A percentile compares a stretch with the other conserved stretches of the same genome.
These are phyloP conservation scores for Globisporangium solare DNA, from an alignment of 352 stramenopile species.

Conservation along the genomic window DNA sequence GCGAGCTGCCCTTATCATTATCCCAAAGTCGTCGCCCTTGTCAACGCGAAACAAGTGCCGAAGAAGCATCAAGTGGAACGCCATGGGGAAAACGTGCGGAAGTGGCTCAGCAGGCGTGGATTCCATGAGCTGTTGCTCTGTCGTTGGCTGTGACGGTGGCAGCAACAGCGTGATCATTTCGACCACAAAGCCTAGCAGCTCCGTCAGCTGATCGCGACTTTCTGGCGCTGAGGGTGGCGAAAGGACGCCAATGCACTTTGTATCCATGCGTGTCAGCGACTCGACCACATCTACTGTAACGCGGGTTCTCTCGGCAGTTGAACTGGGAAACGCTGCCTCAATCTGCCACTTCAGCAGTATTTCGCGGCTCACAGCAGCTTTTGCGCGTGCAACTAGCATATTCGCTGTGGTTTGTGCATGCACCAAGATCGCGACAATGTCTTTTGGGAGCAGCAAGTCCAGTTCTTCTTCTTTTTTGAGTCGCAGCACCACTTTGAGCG, in stretches of 20 bases:
- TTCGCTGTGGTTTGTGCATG: constrained; percentile 34
- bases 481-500: constrained; percentile 29
- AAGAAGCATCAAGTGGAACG: constrained; percentile 29
- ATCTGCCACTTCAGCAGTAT: constrained; percentile 24
- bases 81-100: constrained; percentile 19
- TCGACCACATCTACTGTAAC: constrained; percentile 38
- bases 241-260: constrained; percentile 5
- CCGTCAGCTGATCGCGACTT: constrained; percentile 7
- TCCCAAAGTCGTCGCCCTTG: constrained; percentile 13
- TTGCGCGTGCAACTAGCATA: constrained; percentile 30
- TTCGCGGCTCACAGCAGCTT: constrained; percentile 16
- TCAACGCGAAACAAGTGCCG: constrained; percentile 24
- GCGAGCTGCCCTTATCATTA: constrained; percentile 20
- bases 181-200: constrained; percentile 35
- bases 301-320: constrained; percentile 24
- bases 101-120: not conserved
- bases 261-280: constrained; percentile 9
- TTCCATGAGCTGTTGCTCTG: not conserved
- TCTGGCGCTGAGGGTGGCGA: constrained; percentile 1
- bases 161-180: constrained; percentile 28
- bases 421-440: constrained; percentile 28
- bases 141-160: not conserved
- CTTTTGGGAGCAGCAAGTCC: constrained; percentile 48
- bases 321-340: constrained; percentile 20
- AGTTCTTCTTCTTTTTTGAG: constrained; percentile 76